Conservation (phyloP, 768 basidiomycete species). For the Boletus insuetus region DNA sequence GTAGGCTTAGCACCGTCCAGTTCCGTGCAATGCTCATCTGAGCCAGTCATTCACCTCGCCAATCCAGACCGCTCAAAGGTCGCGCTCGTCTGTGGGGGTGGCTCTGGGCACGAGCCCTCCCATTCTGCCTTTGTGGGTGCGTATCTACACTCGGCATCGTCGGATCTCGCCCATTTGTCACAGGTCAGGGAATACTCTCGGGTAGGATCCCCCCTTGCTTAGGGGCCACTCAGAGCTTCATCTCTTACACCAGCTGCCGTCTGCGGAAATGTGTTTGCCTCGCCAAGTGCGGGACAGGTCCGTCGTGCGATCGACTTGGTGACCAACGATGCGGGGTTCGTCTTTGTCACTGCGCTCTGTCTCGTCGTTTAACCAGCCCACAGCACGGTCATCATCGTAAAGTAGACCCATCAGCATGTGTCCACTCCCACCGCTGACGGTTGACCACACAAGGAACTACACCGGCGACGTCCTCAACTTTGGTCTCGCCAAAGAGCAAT, state of each 20-base stretch:
- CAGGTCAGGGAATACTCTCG: conserved; percentile 76
- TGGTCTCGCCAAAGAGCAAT: conserved; percentile 84
- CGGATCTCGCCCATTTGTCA: not conserved
- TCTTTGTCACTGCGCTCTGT: not conserved
- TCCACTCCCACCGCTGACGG: conserved; percentile 6
- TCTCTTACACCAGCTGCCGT: conserved; percentile 56
- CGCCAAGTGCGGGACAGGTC: conserved; percentile 85
- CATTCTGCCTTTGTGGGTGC: conserved; percentile 88
- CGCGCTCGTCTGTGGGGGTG: conserved; percentile 78
- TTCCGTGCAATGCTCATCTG: not conserved
- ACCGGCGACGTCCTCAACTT: conserved; percentile 92
- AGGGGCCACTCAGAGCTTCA: not conserved
- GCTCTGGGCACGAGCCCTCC: conserved; percentile 88
- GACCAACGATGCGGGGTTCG: conserved; percentile 68
- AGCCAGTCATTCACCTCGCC: conserved; percentile 59
- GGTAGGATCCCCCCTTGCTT: conserved; percentile 37
- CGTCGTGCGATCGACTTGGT: conserved; percentile 75
- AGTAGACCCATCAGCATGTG: conserved; percentile 40
- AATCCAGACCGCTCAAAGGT: conserved; percentile 63
- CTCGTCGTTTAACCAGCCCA: not conserved
- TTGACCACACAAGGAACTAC: conserved; percentile 56
- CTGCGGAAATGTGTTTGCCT: conserved; percentile 87
- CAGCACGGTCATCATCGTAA: conserved; percentile 81
- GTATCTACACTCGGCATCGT: conserved; percentile 10
- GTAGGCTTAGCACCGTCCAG: not conserved